Percentiles rank a stretch among this genome's conserved stretches.
Evolutionary conservation across 257 asterid species (phyloP).

Genomic region (Marsdenia floribunda): DNA sequence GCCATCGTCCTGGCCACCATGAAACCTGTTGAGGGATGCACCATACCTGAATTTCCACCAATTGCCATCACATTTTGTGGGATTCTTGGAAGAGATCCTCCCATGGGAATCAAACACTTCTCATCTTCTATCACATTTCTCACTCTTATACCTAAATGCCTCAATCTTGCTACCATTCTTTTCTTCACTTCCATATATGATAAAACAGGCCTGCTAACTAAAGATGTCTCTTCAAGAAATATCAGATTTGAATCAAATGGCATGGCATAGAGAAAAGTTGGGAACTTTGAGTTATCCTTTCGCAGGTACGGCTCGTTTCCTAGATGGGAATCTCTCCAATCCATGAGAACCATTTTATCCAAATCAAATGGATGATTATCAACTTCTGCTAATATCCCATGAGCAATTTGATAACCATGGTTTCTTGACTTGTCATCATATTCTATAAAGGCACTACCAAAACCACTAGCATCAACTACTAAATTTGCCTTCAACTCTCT

Average conservation of each 20-base stretch:
- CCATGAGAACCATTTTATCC: slow-evolving; percentile 92
- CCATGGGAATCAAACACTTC: slow-evolving; percentile 91
- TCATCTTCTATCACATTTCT: slow-evolving; percentile 65
- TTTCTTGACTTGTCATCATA: slow-evolving; percentile 63
- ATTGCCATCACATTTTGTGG: slow-evolving; percentile 78
- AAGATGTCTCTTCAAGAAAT: slow-evolving; percentile 78
- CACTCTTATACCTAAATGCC: slow-evolving; percentile 69
- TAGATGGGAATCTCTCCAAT: slow-evolving; percentile 91
- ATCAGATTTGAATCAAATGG: slow-evolving; percentile 72
- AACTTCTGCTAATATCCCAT: slow-evolving; percentile 82
- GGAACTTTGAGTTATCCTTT: slow-evolving; percentile 37
- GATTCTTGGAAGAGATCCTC: slow-evolving; percentile 75
- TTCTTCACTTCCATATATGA: slow-evolving; percentile 63
- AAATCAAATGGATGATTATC: slow-evolving; percentile 77
- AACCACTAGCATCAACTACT: slow-evolving; percentile 91
- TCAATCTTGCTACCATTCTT: slow-evolving; percentile 86
- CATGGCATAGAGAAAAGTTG: slow-evolving; percentile 84
- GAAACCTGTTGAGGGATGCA: slow-evolving; percentile 87
- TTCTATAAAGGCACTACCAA: slow-evolving; percentile 48
- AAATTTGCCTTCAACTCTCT: slow-evolving; percentile 50
- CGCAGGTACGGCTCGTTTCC: slow-evolving; percentile 80
- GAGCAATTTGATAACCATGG: slow-evolving; percentile 80
- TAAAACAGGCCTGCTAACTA: slow-evolving; percentile 69
- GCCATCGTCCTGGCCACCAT: slow-evolving; percentile 67
- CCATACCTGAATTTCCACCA: slow-evolving; percentile 82